Evolutionary conservation across 495 filamentous ascomycete species (phyloP).

Genomic region (Aspergillus hancockii): DNA sequence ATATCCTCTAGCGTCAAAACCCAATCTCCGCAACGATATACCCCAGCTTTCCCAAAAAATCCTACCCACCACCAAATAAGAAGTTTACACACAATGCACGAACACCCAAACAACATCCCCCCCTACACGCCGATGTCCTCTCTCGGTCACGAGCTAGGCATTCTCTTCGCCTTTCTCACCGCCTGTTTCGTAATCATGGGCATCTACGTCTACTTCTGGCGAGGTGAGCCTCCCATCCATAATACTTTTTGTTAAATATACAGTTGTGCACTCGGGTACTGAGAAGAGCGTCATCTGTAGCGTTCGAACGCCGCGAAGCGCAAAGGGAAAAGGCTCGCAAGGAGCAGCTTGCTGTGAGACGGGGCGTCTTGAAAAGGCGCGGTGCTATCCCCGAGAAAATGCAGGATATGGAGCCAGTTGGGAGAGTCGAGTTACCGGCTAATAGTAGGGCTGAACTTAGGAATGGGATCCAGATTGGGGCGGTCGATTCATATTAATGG

Average conservation of each 20-base stretch:
- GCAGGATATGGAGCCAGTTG: conserved; percentile 20
- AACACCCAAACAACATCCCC: conserved; percentile 23
- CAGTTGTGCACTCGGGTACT: not conserved
- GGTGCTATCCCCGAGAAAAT: conserved; percentile 29
- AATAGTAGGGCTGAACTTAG: conserved; percentile 1
- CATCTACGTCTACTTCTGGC: conserved; percentile 41
- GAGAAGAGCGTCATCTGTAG: conserved; percentile 9
- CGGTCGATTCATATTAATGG: conserved; percentile 4
- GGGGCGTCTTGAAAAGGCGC: conserved; percentile 3
- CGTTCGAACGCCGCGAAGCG: conserved; percentile 38
- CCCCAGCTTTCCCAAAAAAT: not conserved
- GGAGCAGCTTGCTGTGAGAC: conserved; percentile 18
- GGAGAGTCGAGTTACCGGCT: conserved; percentile 24
- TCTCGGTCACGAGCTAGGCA: conserved; percentile 42
- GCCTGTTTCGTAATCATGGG: conserved; percentile 40
- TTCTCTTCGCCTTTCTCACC: conserved; percentile 43
- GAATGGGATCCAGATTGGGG: not conserved
- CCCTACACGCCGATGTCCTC: conserved; percentile 33
- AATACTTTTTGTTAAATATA: not conserved
- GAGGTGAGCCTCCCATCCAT: conserved; percentile 29
- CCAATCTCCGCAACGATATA: not conserved
- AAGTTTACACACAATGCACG: not conserved
- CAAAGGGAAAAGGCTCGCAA: conserved; percentile 15
- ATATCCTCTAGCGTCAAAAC: not conserved
- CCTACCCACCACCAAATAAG: not conserved